Conservation (phyloP, 805 yeast genomes). For the Candida verbasci region DNA sequence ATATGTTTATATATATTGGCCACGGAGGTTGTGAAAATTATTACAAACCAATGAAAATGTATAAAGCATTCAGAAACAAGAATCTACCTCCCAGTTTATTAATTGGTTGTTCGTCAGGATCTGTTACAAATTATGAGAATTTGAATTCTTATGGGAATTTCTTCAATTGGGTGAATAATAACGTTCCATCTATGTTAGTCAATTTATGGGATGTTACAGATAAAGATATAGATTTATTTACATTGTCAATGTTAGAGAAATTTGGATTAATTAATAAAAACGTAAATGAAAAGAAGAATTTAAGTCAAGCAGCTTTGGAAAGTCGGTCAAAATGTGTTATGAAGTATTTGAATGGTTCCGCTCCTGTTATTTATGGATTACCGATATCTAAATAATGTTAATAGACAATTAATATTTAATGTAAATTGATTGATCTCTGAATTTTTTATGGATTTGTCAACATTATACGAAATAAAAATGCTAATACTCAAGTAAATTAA, state of each 20-base stretch:
- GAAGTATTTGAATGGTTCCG: constrained; percentile 80
- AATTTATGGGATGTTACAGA: constrained; percentile 97
- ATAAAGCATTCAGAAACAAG: constrained; percentile 14
- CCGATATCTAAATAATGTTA: constrained; percentile 36
- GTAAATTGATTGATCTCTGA: too few relatives aligned
- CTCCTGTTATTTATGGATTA: constrained; percentile 87
- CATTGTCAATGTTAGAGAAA: constrained; percentile 51
- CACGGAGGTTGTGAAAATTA: constrained; percentile 97
- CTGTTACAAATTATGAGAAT: constrained; percentile 39
- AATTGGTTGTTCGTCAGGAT: constrained; percentile 90
- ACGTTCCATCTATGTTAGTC: constrained; percentile 78
- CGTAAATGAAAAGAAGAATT: constrained; percentile 13
- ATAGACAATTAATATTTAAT: neutral
- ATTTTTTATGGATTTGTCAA: too few relatives aligned
- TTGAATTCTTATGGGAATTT: constrained; percentile 76
- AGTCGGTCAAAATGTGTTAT: constrained; percentile 70
- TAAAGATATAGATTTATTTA: constrained; percentile 84
- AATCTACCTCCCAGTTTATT: constrained; percentile 60
- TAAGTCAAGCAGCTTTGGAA: constrained; percentile 53
- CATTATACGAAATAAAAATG: too few relatives aligned
- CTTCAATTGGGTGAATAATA: constrained; percentile 70
- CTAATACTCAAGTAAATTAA: too few relatives aligned
- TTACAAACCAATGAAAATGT: constrained; percentile 50
- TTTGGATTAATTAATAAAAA: constrained; percentile 58
- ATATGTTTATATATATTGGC: constrained; percentile 75